These are phyloP conservation scores for Lathyrus sativus DNA, from an alignment of 306 rosid species.

Conservation along the genomic window DNA sequence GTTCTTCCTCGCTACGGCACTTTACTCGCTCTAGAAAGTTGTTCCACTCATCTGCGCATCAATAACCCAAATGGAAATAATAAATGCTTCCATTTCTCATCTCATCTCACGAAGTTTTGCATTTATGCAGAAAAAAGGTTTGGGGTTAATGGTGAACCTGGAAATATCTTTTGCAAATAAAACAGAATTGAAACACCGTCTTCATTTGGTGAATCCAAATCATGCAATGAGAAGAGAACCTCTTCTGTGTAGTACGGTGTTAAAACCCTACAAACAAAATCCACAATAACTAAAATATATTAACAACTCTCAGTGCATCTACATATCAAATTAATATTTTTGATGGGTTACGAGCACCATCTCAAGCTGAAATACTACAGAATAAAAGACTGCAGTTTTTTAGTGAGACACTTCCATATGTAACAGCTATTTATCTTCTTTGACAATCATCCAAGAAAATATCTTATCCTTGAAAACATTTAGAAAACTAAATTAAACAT, in stretches of 20 bases:
- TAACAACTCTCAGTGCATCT: background rate
- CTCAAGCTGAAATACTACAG: constrained; percentile 13
- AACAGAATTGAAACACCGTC: constrained; percentile 96
- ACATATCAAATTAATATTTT: constrained; percentile 15
- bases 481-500: constrained; percentile 23
- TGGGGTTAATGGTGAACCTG: constrained; percentile 53
- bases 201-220: constrained; percentile 78
- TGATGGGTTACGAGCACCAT: background rate
- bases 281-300: constrained; percentile 8
- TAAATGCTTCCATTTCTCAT: constrained; percentile 30
- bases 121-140: constrained; percentile 7
- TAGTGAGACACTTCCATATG: constrained; percentile 9
- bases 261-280: constrained; percentile 65
- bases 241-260: constrained; percentile 96
- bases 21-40: constrained; percentile 81
- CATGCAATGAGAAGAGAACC: constrained; percentile 78
- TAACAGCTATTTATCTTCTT: constrained; percentile 16
- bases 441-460: constrained; percentile 13
- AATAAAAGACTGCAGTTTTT: constrained; percentile 13
- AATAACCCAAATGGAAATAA: constrained; percentile 15
- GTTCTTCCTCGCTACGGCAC: constrained; percentile 59
- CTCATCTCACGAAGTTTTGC: constrained; percentile 1
- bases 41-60: constrained; percentile 85
- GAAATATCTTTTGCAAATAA: constrained; percentile 92
- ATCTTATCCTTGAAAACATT: constrained; percentile 11